Percentiles rank a stretch among this genome's conserved stretches.
Evolutionary conservation across 768 basidiomycete species (phyloP).

Genomic region (Tylopilus plumbeoviolaceoides): DNA sequence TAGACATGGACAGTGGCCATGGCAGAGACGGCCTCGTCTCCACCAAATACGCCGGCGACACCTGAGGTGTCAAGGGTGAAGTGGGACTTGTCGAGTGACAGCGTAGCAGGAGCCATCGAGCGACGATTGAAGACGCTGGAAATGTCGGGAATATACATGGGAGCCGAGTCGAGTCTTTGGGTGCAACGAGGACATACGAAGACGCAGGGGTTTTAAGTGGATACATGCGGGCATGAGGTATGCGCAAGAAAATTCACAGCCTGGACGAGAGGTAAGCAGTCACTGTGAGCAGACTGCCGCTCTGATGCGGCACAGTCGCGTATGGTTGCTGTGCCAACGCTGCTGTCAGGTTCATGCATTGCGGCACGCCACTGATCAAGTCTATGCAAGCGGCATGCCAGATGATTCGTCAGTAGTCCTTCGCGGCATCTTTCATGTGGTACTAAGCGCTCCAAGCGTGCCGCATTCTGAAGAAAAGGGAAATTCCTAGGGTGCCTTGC

Average conservation of each 20-base stretch:
- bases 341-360: too few relatives aligned
- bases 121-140: not conserved
- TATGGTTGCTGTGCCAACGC: too few relatives aligned
- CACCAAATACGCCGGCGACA: not conserved
- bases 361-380: too few relatives aligned
- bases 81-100: not conserved
- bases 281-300: not conserved
- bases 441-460: not conserved
- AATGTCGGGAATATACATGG: not conserved
- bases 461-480: too few relatives aligned
- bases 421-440: not conserved
- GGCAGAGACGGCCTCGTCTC: not conserved
- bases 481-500: too few relatives aligned
- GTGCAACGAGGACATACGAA: not conserved
- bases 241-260: not conserved
- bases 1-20: not conserved
- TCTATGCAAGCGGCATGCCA: too few relatives aligned
- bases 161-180: not conserved
- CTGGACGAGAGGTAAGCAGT: not conserved
- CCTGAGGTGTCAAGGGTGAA: not conserved
- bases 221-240: not conserved
- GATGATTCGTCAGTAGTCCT: not conserved
- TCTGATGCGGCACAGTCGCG: too few relatives aligned
- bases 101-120: not conserved
- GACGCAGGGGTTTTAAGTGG: not conserved